phyloP scores from a whole-genome alignment of 306 rosid genomes.

The Trifolium pratense region DNA sequence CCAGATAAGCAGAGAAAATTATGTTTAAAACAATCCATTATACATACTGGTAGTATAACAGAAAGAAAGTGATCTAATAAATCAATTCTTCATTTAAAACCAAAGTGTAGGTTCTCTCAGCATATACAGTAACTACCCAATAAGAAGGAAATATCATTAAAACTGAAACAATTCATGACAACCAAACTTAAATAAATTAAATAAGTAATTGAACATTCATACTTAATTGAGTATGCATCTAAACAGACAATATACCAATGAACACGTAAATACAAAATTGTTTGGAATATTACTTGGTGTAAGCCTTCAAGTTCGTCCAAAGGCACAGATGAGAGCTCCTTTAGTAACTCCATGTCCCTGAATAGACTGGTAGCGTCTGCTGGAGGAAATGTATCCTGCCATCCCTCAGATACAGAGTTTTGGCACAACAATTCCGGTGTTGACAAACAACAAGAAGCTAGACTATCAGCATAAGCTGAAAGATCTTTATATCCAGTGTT shows the following conservation, averaged over 20 bases:
- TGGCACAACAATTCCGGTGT: constrained; percentile 52
- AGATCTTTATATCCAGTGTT: constrained; percentile 41
- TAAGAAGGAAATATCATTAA: not conserved
- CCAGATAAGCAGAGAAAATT: constrained; percentile 34
- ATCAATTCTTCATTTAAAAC: not conserved
- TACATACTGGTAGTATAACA: not conserved
- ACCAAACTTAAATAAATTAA: constrained; percentile 7
- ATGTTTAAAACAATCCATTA: constrained; percentile 21
- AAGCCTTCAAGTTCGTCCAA: constrained; percentile 53
- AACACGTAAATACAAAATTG: constrained; percentile 11
- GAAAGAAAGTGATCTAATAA: not conserved
- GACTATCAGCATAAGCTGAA: constrained; percentile 39
- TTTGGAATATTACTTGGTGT: constrained; percentile 52
- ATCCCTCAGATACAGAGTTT: constrained; percentile 54
- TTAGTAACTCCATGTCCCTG: constrained; percentile 72
- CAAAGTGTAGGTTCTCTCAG: not conserved
- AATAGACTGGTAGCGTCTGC: constrained; percentile 66
- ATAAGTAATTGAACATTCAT: not conserved
- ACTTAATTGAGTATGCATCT: constrained; percentile 17
- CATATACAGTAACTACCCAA: not conserved
- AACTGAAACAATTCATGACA: not conserved
- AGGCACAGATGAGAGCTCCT: constrained; percentile 60
- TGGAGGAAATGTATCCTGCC: constrained; percentile 67
- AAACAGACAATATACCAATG: not conserved
- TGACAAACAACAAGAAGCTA: constrained; percentile 61